These are phyloP conservation scores for Gomphus sp. DNA, from an alignment of 1,284 basidiomycete genomes.

Conservation along the genomic window DNA sequence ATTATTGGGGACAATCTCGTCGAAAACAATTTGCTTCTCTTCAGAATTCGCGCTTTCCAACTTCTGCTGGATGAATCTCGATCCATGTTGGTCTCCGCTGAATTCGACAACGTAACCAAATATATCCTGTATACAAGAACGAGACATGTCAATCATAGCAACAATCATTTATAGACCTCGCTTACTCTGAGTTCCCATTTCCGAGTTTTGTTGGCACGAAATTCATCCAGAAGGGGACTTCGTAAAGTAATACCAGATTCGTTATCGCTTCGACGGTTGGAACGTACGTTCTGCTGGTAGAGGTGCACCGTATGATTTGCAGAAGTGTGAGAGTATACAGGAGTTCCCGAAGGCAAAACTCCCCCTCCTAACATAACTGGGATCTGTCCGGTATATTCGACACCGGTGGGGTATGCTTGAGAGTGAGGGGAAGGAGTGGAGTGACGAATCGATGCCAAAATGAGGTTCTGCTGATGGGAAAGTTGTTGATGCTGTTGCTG, in stretches of 20 bases:
- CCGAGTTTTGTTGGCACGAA: constrained; percentile 69
- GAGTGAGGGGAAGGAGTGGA: constrained; percentile 31
- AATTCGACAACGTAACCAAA: constrained; percentile 87
- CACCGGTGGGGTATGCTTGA: constrained; percentile 26
- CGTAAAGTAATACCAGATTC: constrained; percentile 34
- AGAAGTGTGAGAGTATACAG: constrained; percentile 31
- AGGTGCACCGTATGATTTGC: constrained; percentile 26
- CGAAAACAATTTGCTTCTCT: constrained; percentile 78
- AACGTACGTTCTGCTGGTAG: constrained; percentile 32
- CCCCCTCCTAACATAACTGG: constrained; percentile 31
- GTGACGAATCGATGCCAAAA: constrained; percentile 31
- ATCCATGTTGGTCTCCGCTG: constrained; percentile 89
- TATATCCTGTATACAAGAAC: constrained; percentile 56
- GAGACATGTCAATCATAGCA: background rate
- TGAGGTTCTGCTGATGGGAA: constrained; percentile 30
- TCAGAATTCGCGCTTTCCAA: constrained; percentile 69
- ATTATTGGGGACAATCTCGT: constrained; percentile 79
- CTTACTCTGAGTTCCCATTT: constrained; percentile 76
- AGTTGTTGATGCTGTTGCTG: constrained; percentile 34
- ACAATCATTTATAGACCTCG: background rate
- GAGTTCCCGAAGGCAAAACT: constrained; percentile 22
- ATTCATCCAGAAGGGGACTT: constrained; percentile 75
- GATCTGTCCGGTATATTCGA: constrained; percentile 42
- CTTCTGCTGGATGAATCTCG: constrained; percentile 84
- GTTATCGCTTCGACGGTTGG: constrained; percentile 31